Conservation (phyloP, 1,139 yeast genomes). For the Suhomyces chickasaworum region DNA sequence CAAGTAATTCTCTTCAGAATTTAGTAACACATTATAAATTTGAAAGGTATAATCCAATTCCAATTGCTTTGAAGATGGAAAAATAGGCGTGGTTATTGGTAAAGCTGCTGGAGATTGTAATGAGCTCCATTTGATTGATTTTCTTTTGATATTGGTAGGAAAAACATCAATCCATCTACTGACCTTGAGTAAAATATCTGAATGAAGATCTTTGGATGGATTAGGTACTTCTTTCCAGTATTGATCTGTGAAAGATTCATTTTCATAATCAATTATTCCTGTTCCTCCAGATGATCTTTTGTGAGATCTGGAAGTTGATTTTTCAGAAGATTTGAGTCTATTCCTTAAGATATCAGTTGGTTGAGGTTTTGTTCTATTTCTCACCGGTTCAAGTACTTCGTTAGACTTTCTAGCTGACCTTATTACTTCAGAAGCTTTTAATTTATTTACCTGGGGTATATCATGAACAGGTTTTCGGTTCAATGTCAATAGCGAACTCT, state of each 20-base stretch:
- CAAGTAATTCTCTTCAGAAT: slow-evolving; percentile 49
- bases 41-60: slow-evolving; percentile 62
- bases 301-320: slow-evolving; percentile 4
- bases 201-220: slow-evolving; percentile 62
- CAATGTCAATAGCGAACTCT: slow-evolving; percentile 5
- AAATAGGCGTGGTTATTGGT: slow-evolving; percentile 76
- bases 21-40: slow-evolving; percentile 63
- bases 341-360: slow-evolving; percentile 3
- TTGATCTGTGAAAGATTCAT: slow-evolving; percentile 23
- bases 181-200: slow-evolving; percentile 49
- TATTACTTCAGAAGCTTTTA: background rate
- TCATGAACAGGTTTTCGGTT: background rate
- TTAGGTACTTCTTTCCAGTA: slow-evolving; percentile 71
- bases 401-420: slow-evolving; percentile 1
- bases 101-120: slow-evolving; percentile 90
- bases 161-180: slow-evolving; percentile 87
- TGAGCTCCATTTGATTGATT: slow-evolving; percentile 87
- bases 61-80: slow-evolving; percentile 71
- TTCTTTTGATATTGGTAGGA: slow-evolving; percentile 66
- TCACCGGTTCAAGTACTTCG: background rate
- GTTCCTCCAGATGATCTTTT: slow-evolving; percentile 11
- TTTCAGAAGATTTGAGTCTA: slow-evolving; percentile 6
- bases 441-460: background rate
- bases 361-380: background rate
- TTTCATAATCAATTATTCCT: slow-evolving; percentile 8